Evolutionary conservation across 768 basidiomycete genomes (phyloP), one percentile per base, ranked within the genome.

Genomic region (Psilocybe azurescens): DNA sequence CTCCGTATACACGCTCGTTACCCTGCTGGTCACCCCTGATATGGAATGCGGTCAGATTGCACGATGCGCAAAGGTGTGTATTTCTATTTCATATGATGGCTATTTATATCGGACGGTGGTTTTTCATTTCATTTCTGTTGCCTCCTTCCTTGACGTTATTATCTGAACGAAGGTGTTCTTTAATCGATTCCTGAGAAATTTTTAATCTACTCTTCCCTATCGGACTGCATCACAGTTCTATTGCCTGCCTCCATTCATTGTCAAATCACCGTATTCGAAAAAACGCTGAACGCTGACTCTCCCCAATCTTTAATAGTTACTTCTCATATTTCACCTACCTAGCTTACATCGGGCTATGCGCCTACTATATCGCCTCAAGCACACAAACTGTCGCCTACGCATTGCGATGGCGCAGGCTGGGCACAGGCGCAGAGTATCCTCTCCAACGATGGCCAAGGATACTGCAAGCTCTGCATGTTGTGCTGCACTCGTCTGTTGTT

Each of bases 301-400:
- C 14, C 7, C 46, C 33, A n/a, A 20, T 29, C n/a, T 55, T 20
- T 49, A 3, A 51, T 69, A 89, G 89, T 18, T 88, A 76, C 75
- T 81, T 88, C 65, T 82, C 84, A 7, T 90, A 86, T 73, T 90
- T 90, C 71, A 90, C 89, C 0, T 66, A 84, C 60, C 79, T 90
- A 1, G 81, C 86, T 0, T 89, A 85, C 60, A 83, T 85, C 39
- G 90, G 90, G 0, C 66, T 89, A 1, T 78, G 81, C 18, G 79
- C 87, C 20, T 91, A 90, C 72, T 85, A 86, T 71, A 86, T 80
- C 70, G 87, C 86, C 0, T 70, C 89, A 1, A 77, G 81, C 3
- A 75, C 83, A 1, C 89, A 90, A 57, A 86, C 85, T 0, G 39
- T 80, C 4, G 68, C 71, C 0, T 89, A 83, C 61, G 81, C 77